A percentile compares a stretch with the other conserved stretches of the same genome.
Conservation (phyloP, 169 alveolate genomes). For the Eimeria necatrix region DNA sequence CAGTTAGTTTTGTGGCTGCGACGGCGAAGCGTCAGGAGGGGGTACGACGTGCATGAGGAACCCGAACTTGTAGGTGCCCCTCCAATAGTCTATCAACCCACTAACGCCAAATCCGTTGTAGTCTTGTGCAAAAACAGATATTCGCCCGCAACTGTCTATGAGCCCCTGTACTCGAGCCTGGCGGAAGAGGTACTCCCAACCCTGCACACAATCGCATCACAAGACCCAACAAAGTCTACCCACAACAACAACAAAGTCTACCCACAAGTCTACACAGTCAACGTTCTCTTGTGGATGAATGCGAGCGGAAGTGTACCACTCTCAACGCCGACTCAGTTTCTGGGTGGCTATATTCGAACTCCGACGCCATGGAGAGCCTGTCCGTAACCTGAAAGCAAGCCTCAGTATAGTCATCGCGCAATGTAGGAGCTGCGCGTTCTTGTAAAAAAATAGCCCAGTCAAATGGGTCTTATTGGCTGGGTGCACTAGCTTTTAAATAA, state of each 20-base stretch:
- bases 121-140: conserved; percentile 94
- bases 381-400: conserved; percentile 86
- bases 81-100: conserved; percentile 93
- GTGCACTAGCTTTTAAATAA: not conserved
- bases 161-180: conserved; percentile 96
- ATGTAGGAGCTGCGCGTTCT: not conserved
- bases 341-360: conserved; percentile 90
- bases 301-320: conserved; percentile 52
- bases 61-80: conserved; percentile 93
- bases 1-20: conserved; percentile 26
- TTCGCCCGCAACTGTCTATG: conserved; percentile 93
- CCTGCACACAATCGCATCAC: conserved; percentile 82
- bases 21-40: conserved; percentile 83
- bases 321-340: conserved; percentile 88
- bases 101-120: conserved; percentile 93
- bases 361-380: conserved; percentile 94
- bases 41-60: conserved; percentile 95
- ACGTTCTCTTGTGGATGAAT: not conserved
- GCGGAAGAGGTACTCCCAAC: conserved; percentile 94
- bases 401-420: not conserved
- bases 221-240: not conserved
- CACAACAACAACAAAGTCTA: not conserved
- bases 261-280: not conserved
- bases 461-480: not conserved
- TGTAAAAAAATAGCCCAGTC: not conserved